Evolutionary conservation across 2,329 filamentous ascomycete genomes (phyloP).

Genomic region (Coleophoma crateriformis): DNA sequence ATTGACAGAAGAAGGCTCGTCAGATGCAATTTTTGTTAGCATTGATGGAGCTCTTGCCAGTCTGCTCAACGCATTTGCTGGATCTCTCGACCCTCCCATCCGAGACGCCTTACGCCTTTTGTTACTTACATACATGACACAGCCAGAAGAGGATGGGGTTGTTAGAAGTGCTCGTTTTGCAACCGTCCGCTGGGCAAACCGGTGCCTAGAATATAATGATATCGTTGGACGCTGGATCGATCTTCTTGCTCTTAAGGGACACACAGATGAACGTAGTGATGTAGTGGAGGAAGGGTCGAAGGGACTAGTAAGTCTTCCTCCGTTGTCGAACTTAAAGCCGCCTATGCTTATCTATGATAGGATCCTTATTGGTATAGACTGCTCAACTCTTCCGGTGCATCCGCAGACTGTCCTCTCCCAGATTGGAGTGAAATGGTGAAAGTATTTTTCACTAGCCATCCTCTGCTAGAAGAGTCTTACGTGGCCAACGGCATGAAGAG

Average conservation of each 20-base stretch:
- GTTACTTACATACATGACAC: constrained; percentile 63
- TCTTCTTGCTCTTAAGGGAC: constrained; percentile 70
- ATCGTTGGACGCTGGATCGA: constrained; percentile 82
- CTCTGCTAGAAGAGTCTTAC: constrained; percentile 23
- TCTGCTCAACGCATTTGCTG: constrained; percentile 53
- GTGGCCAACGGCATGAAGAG: constrained; percentile 23
- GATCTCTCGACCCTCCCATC: constrained; percentile 29
- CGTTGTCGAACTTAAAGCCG: constrained; percentile 12
- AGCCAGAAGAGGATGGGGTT: constrained; percentile 41
- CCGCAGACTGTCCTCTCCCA: constrained; percentile 34
- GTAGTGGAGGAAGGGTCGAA: constrained; percentile 85
- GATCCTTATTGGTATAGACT: constrained; percentile 64
- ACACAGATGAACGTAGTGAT: constrained; percentile 66
- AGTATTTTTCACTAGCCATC: constrained; percentile 40
- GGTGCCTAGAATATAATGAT: constrained; percentile 76
- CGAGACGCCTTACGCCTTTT: constrained; percentile 35
- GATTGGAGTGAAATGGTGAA: constrained; percentile 46
- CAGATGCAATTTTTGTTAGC: constrained; percentile 71
- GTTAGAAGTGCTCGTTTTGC: constrained; percentile 76
- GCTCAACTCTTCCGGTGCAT: constrained; percentile 46
- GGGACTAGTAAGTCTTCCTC: constrained; percentile 67
- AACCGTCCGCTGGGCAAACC: constrained; percentile 83
- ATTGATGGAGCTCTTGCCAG: constrained; percentile 86
- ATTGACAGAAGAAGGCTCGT: constrained; percentile 70
- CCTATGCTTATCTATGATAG: constrained; percentile 16